Evolutionary conservation across 1,139 yeast species (phyloP), one percentile per base, ranked within the genome.

Genomic region (Citeromyces siamensis): DNA sequence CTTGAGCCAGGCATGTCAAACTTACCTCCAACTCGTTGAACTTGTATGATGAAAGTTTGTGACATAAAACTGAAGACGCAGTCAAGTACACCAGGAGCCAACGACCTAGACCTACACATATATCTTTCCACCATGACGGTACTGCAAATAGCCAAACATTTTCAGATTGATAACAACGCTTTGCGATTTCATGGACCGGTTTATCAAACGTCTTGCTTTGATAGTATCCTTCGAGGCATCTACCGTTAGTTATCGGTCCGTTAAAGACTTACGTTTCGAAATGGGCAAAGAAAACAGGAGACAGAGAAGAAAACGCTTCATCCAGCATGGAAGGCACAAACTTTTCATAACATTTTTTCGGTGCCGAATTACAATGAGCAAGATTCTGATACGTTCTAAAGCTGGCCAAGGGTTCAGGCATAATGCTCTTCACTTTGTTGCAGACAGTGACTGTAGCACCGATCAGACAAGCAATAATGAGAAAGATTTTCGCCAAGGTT

Each of bases 231-330:
- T n/a, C n/a, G n/a, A n/a, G n/a, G n/a, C n/a, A n/a, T n/a, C n/a
- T n/a, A n/a, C n/a, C n/a, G n/a, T n/a, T n/a, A n/a, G n/a, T n/a
- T n/a, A n/a, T n/a, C n/a, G n/a, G n/a, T n/a, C n/a, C n/a, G n/a
- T n/a, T n/a, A n/a, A 29, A 31, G 8, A 35, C 35, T 18, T 22
- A 34, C 37, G 42, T 22, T 23, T 43, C 34, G 32, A 42, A 27
- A 19, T 42, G 44, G 20, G 38, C 34, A 35, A 40, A 41, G 17
- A 41, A 37, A 4, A 35, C 39, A 10, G 46, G 46, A 13, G 22
- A 18, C n/a, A 42, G 38, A n/a, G 37, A 14, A 12, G 40, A 17
- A 13, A 37, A 18, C 17, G 38, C 36, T 9, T 43, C 45, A 12
- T 34, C 35, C 27, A 41, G 27, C 17, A 43, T 28, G 8, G 38